Conservation (phyloP, 2,329 filamentous ascomycete species). For the Fusarium sp. region DNA sequence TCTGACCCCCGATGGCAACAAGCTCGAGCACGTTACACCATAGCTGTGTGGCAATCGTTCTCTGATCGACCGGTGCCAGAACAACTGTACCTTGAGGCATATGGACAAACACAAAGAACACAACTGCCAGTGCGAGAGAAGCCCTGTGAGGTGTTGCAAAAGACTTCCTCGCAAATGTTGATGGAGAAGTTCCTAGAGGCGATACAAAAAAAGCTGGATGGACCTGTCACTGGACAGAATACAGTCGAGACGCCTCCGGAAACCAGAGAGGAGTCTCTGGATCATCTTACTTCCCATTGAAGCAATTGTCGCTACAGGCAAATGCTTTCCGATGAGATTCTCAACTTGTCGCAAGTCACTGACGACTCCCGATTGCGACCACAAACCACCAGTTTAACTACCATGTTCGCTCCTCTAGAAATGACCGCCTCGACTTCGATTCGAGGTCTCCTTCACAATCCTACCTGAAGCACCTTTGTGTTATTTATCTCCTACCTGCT, state of each 20-base stretch:
- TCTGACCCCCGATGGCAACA: neutral
- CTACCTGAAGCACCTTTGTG: neutral
- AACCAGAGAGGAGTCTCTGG: no score
- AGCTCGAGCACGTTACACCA: neutral
- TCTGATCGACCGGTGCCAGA: neutral
- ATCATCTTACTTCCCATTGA: no score
- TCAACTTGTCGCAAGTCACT: no score
- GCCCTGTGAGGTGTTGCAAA: neutral
- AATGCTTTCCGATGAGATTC: neutral
- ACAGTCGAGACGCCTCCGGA: neutral
- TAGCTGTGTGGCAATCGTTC: neutral
- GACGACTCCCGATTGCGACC: no score
- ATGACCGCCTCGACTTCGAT: neutral
- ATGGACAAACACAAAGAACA: neutral
- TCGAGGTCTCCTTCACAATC: neutral
- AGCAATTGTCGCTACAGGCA: neutral
- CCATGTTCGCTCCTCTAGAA: neutral
- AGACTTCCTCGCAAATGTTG: neutral
- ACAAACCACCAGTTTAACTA: neutral
- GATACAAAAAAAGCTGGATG: no score
- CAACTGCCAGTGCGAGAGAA: neutral
- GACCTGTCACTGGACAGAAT: neutral
- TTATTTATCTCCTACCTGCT: neutral
- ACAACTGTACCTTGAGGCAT: neutral
- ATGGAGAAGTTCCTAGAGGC: no score